Base-by-base conservation (phyloP, 306 rosid species). In the Crotalaria pallida region DNA sequence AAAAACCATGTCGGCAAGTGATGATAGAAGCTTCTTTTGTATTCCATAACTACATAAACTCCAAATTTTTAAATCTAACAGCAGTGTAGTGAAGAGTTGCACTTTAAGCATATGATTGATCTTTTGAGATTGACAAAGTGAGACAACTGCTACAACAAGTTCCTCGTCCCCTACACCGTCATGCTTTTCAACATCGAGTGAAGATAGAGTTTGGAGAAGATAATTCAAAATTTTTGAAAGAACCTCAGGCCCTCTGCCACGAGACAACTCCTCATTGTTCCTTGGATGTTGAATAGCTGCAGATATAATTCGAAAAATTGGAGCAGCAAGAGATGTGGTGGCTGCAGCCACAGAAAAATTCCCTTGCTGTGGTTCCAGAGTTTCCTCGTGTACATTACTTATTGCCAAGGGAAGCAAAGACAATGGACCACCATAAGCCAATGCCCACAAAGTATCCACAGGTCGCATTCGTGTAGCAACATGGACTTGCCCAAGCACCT, bases 1-100 rank as follows among this genome's bases (percentile, higher is more conserved):
- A 83, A 94, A 91, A 71, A 94, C 97, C 96, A 91, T 91, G 88
- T 94, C 99, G 15, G 99, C 97, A 51, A 94, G 99, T 48, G 99
- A 91, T 77, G 99, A 91, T 43, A 94, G 81, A 82, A 94, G 99
- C 88, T 94, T 94, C 85, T 94, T 94, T 70, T 94, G 99, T 69
- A 94, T 80, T 71, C 99, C 97, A 83, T 94, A 94, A 80, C 85
- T 88, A 69, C 99, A 94, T 77, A 91, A 88, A 76, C 99, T 83
- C 99, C 99, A 94, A 53, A 89, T 83, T 84, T 88, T 94, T 23
- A 94, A 84, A 81, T 94, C 96, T 83, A 94, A 78, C 22, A 94
- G 83, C 81, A 94, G 71, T 40, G 89, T 84, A 70, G 89, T 81
- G 77, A 94, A 94, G 75, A 94, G 95, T 68, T 89, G 96, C 84